Conservation (phyloP, 192 early-diverging fungal genomes). For the Backusella liffmaniae region DNA sequence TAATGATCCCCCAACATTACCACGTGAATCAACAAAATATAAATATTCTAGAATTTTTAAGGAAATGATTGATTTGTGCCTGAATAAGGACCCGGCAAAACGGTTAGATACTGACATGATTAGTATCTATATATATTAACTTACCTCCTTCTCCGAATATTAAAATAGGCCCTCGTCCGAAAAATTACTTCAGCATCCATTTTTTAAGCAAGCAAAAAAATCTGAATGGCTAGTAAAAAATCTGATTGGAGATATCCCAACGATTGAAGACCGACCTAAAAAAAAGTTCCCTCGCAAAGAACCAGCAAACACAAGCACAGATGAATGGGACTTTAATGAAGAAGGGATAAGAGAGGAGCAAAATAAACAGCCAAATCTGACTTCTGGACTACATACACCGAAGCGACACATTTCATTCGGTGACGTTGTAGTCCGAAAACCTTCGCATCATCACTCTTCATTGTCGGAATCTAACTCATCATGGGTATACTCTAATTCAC, state of each 20-base stretch:
- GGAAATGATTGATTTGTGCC: conserved; percentile 83
- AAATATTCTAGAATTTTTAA: conserved; percentile 77
- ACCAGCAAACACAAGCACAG: conserved; percentile 39
- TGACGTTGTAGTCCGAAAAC: conserved; percentile 37
- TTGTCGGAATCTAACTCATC: conserved; percentile 4
- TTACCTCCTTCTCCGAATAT: neutral
- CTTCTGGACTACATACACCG: neutral
- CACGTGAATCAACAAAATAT: conserved; percentile 68
- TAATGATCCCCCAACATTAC: conserved; percentile 82
- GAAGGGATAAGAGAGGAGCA: neutral
- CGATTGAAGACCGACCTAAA: conserved; percentile 65
- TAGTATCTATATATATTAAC: neutral
- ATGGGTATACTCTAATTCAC: conserved; percentile 1
- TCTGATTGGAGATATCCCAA: conserved; percentile 64
- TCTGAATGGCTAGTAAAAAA: conserved; percentile 60
- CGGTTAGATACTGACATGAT: conserved; percentile 31
- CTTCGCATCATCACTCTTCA: conserved; percentile 9
- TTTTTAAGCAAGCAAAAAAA: conserved; percentile 80
- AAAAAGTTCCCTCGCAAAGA: conserved; percentile 49
- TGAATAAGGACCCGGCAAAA: conserved; percentile 77
- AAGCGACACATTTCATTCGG: conserved; percentile 45
- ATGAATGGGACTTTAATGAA: conserved; percentile 69
- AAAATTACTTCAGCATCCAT: conserved; percentile 70
- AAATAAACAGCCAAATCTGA: conserved; percentile 11
- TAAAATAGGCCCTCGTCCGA: conserved; percentile 70